phyloP scores from a whole-genome alignment of 2,329 filamentous ascomycete genomes.

The Apiospora marii region DNA sequence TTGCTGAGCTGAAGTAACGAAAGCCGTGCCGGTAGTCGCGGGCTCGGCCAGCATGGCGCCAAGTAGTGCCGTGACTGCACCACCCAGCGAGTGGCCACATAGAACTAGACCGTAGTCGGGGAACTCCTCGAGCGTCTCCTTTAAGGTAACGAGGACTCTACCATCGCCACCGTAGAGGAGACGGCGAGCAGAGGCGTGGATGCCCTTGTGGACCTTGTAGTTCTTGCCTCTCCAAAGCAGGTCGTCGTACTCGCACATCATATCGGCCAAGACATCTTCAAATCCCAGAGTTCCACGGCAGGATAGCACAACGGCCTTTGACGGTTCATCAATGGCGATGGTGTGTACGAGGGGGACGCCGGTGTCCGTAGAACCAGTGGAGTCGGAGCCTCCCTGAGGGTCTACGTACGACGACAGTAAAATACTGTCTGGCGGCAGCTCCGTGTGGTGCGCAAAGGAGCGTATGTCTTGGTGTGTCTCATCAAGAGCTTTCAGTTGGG shows the following conservation, averaged over 20 bases:
- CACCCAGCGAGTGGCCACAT: constrained; percentile 74
- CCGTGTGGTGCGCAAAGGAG: constrained; percentile 70
- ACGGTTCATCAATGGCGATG: constrained; percentile 74
- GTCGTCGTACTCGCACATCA: constrained; percentile 77
- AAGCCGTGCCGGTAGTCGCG: constrained; percentile 60
- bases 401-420: constrained; percentile 76
- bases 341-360: constrained; percentile 78
- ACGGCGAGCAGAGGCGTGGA: constrained; percentile 74
- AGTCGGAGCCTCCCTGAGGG: constrained; percentile 71
- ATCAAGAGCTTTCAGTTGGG: constrained; percentile 50
- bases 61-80: constrained; percentile 73
- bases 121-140: constrained; percentile 70
- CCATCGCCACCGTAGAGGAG: constrained; percentile 73
- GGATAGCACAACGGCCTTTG: constrained; percentile 75
- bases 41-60: constrained; percentile 76
- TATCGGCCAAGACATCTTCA: constrained; percentile 76
- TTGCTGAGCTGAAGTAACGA: constrained; percentile 65
- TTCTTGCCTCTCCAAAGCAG: constrained; percentile 67
- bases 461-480: constrained; percentile 67
- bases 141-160: constrained; percentile 70
- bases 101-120: constrained; percentile 74
- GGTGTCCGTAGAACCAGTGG: constrained; percentile 68
- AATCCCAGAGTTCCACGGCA: constrained; percentile 77
- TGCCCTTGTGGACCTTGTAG: constrained; percentile 78
- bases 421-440: constrained; percentile 64